These are phyloP conservation scores for Nothophoma quercina DNA, from an alignment of 2,329 filamentous ascomycete species.

Conservation along the genomic window DNA sequence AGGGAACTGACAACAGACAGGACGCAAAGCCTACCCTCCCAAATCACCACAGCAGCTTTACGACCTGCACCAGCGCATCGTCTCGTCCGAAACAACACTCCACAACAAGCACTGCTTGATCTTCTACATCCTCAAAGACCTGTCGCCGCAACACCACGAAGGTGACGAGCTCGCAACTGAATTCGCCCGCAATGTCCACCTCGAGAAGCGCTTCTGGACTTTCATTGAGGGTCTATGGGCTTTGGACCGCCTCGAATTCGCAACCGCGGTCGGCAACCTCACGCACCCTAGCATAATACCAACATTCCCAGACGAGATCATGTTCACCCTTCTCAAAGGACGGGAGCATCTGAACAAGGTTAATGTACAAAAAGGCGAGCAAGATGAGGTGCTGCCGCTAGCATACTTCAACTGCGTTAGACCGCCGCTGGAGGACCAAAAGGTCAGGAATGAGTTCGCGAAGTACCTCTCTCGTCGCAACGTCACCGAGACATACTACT, in stretches of 20 bases:
- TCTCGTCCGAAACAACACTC: slow-evolving; percentile 67
- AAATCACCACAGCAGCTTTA: slow-evolving; percentile 72
- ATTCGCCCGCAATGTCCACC: slow-evolving; percentile 69
- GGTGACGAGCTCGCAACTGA: slow-evolving; percentile 60
- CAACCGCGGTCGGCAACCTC: slow-evolving; percentile 73
- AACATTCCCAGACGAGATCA: slow-evolving; percentile 84
- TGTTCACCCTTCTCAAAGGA: slow-evolving; percentile 69
- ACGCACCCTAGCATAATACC: slow-evolving; percentile 80
- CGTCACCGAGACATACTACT: slow-evolving; percentile 76
- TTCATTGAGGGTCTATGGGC: slow-evolving; percentile 86
- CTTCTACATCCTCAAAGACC: slow-evolving; percentile 84
- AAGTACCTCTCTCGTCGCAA: slow-evolving; percentile 71
- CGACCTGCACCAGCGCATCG: slow-evolving; percentile 74
- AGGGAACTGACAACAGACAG: slow-evolving; percentile 38
- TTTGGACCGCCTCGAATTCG: slow-evolving; percentile 75
- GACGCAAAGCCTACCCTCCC: slow-evolving; percentile 76
- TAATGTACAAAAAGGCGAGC: slow-evolving; percentile 38
- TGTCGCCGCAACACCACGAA: slow-evolving; percentile 59
- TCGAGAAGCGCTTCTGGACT: slow-evolving; percentile 78
- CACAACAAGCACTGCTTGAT: slow-evolving; percentile 84
- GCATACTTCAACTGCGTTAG: slow-evolving; percentile 81
- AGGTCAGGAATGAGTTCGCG: slow-evolving; percentile 72
- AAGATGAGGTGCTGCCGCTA: slow-evolving; percentile 64
- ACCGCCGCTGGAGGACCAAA: slow-evolving; percentile 71
- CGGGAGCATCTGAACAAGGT: slow-evolving; percentile 28